A percentile compares a stretch with the other conserved stretches of the same genome.
These are phyloP conservation scores for Lathyrus tuberosus DNA, from an alignment of 306 rosid species.

Conservation along the genomic window DNA sequence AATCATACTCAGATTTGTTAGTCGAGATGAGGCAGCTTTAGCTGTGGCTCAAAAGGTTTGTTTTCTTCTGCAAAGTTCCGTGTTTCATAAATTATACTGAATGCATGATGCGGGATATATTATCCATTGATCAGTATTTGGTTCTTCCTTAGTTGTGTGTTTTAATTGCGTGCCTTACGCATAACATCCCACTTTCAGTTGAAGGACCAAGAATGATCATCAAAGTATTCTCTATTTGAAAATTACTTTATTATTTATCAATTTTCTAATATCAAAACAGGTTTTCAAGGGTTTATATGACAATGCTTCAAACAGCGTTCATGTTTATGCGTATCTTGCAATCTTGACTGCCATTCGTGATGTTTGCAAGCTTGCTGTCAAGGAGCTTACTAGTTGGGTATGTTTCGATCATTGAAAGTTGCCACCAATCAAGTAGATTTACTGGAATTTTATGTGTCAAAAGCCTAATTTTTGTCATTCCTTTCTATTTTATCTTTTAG, in stretches of 20 bases:
- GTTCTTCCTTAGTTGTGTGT: conserved; percentile 17
- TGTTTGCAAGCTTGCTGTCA: conserved; percentile 98
- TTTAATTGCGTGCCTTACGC: conserved; percentile 12
- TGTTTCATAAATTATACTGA: conserved; percentile 11
- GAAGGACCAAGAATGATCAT: neutral
- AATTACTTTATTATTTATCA: conserved; percentile 20
- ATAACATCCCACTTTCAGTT: conserved; percentile 24
- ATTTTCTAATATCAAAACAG: conserved; percentile 41
- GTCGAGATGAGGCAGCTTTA: conserved; percentile 99
- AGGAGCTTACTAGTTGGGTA: conserved; percentile 98
- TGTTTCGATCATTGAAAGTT: conserved; percentile 38
- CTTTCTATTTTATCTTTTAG: neutral
- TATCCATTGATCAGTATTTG: neutral
- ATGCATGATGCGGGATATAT: conserved; percentile 1
- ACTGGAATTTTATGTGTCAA: neutral
- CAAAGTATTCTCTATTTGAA: neutral
- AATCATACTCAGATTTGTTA: conserved; percentile 80
- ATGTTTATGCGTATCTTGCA: conserved; percentile 79
- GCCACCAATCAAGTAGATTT: neutral
- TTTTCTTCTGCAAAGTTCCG: conserved; percentile 5
- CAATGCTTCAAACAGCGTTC: conserved; percentile 71
- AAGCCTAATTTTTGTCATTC: conserved; percentile 5
- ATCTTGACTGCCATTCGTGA: conserved; percentile 92
- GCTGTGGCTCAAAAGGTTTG: conserved; percentile 98
- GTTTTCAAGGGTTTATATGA: conserved; percentile 89